These are phyloP conservation scores for Geranium incanum DNA, from an alignment of 441 rosid genomes.

Conservation along the genomic window DNA sequence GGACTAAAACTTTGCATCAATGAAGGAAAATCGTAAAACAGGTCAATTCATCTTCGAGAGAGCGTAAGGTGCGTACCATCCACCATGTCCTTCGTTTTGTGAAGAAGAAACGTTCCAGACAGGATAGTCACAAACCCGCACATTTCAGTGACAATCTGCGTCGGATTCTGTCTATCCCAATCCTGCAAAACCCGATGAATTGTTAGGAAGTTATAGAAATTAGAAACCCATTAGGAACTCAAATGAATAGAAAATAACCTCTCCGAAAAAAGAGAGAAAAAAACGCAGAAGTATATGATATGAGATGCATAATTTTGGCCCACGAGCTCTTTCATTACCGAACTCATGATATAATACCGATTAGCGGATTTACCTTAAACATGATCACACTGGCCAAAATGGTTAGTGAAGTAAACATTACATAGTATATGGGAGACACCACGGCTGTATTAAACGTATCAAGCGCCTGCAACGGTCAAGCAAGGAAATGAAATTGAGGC, in stretches of 20 bases:
- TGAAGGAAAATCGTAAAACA: not conserved
- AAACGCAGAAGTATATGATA: too few species aligned
- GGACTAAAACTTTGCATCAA: not conserved
- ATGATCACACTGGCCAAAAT: conserved; percentile 40
- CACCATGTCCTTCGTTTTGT: conserved; percentile 43
- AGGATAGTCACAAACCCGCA: conserved; percentile 44
- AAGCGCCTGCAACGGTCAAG: conserved; percentile 25
- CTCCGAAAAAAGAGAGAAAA: not conserved
- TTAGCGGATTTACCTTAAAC: conserved; percentile 33
- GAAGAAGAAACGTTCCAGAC: conserved; percentile 43
- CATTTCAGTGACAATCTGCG: conserved; percentile 38
- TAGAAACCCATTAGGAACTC: too few species aligned
- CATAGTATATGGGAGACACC: conserved; percentile 39
- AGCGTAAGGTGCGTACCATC: conserved; percentile 29
- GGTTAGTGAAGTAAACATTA: conserved; percentile 41
- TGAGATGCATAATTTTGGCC: too few species aligned
- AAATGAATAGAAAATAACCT: too few species aligned
- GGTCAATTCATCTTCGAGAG: not conserved
- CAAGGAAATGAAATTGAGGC: not conserved
- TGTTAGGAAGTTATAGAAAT: too few species aligned
- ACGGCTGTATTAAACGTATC: conserved; percentile 24
- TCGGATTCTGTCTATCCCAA: conserved; percentile 36
- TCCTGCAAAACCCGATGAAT: conserved; percentile 24
- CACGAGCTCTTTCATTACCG: not conserved
- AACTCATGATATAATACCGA: not conserved